Percentiles rank a stretch among this genome's conserved stretches.
Evolutionary conservation across 1,284 basidiomycete species (phyloP).

Genomic region (Amylostereum areolatum): DNA sequence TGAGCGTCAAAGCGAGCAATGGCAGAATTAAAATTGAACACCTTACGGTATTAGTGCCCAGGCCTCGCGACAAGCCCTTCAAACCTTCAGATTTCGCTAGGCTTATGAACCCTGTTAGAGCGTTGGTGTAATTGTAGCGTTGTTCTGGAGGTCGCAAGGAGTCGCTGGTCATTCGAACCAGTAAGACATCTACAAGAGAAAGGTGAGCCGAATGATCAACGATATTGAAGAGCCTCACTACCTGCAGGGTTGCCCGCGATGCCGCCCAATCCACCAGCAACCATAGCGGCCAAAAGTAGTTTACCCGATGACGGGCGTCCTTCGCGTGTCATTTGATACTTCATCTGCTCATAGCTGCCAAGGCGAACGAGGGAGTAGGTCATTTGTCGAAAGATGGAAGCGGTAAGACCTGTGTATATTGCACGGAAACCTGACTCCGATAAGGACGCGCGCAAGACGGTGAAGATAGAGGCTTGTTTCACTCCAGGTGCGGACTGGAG

Average conservation of each 20-base stretch:
- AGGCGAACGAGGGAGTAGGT: slow-evolving; percentile 86
- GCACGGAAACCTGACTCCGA: slow-evolving; percentile 62
- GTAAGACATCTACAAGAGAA: slow-evolving; percentile 48
- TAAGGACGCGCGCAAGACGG: slow-evolving; percentile 52
- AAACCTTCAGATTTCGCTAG: slow-evolving; percentile 70
- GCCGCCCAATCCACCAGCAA: slow-evolving; percentile 77
- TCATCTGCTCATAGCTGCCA: slow-evolving; percentile 79
- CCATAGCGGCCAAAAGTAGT: slow-evolving; percentile 58
- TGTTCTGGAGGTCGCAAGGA: slow-evolving; percentile 65
- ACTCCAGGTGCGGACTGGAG: slow-evolving; percentile 35
- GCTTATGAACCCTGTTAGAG: slow-evolving; percentile 59
- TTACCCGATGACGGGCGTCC: slow-evolving; percentile 44
- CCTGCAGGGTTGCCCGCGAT: slow-evolving; percentile 79
- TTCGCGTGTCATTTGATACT: slow-evolving; percentile 43
- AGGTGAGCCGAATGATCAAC: slow-evolving; percentile 4
- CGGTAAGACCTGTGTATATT: slow-evolving; percentile 78
- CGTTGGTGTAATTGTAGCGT: slow-evolving; percentile 75
- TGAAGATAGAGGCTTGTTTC: slow-evolving; percentile 48
- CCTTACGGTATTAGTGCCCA: slow-evolving; percentile 74
- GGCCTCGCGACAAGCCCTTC: slow-evolving; percentile 65
- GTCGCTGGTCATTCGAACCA: slow-evolving; percentile 90
- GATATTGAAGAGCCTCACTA: slow-evolving; percentile 20
- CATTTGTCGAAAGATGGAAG: slow-evolving; percentile 87
- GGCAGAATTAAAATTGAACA: slow-evolving; percentile 12
- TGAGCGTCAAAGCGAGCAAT: slow-evolving; percentile 3